Evolutionary conservation across 1,139 yeast species (phyloP).

Genomic region (Protomyces inouyei): DNA sequence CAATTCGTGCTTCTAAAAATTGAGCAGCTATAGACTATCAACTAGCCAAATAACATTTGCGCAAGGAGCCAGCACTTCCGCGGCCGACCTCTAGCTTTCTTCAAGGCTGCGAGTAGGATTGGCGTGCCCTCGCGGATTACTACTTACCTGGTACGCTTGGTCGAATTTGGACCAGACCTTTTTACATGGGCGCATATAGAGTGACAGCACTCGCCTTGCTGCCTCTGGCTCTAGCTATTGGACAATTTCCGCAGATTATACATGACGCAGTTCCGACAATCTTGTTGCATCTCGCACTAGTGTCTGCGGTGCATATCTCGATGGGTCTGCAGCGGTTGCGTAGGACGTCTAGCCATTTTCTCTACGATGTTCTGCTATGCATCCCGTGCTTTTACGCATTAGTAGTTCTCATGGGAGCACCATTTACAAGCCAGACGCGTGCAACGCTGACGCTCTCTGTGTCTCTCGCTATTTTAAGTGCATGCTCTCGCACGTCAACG

Average conservation of each 20-base stretch:
- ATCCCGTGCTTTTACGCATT: background rate
- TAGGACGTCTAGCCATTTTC: background rate
- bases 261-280: background rate
- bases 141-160: no score
- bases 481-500: background rate
- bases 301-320: background rate
- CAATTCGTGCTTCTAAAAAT: no score
- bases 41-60: no score
- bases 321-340: no score
- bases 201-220: background rate
- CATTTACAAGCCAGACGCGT: constrained; percentile 4
- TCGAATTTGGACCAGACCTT: no score
- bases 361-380: background rate
- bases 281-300: background rate
- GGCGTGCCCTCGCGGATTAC: no score
- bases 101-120: no score
- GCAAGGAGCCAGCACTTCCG: no score
- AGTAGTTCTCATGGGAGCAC: constrained; percentile 23
- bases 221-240: background rate
- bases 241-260: background rate
- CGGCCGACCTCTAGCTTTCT: no score
- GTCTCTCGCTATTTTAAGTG: background rate
- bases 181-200: background rate
- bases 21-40: no score
- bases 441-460: constrained; percentile 1